Percentiles rank a stretch among this genome's conserved stretches.
Evolutionary conservation across 768 basidiomycete species (phyloP).

Genomic region (Lactarius vividus): DNA sequence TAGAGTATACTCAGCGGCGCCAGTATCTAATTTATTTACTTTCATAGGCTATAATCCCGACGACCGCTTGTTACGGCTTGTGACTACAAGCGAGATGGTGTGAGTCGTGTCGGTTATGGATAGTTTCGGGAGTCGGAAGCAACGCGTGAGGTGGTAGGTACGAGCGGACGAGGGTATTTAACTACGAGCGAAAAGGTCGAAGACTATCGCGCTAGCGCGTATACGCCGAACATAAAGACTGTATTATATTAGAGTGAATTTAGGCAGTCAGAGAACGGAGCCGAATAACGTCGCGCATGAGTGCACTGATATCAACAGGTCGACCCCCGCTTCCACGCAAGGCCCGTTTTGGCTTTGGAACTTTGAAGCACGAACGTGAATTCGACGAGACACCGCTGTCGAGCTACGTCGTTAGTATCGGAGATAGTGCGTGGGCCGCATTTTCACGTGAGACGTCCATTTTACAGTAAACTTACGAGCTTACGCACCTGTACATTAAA

Average conservation of each 20-base stretch:
- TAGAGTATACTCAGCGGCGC: conserved; percentile 37
- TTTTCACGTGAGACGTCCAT: not conserved
- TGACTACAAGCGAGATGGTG: conserved; percentile 58
- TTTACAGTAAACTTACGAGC: too few species aligned
- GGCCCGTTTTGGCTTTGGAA: conserved; percentile 59
- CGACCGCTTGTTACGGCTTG: conserved; percentile 50
- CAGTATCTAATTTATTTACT: conserved; percentile 46
- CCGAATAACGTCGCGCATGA: too few species aligned
- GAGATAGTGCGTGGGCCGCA: conserved; percentile 32
- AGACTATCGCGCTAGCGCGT: too few species aligned
- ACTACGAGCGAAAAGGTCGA: too few species aligned
- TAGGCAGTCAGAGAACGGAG: too few species aligned
- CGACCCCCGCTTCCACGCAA: conserved; percentile 56
- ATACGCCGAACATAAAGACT: too few species aligned
- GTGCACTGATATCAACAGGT: too few species aligned
- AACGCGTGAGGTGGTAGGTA: too few species aligned
- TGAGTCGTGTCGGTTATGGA: too few species aligned
- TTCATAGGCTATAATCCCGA: conserved; percentile 46
- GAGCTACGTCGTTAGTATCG: conserved; percentile 39
- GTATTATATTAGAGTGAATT: too few species aligned
- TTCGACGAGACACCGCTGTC: conserved; percentile 58
- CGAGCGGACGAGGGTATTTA: too few species aligned
- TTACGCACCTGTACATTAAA: not conserved
- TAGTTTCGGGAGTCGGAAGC: too few species aligned
- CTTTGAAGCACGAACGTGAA: conserved; percentile 57